Evolutionary conservation across 2,329 filamentous ascomycete genomes (phyloP), one percentile per base, ranked within the genome.

Genomic region (Ophiosphaerella narmari): DNA sequence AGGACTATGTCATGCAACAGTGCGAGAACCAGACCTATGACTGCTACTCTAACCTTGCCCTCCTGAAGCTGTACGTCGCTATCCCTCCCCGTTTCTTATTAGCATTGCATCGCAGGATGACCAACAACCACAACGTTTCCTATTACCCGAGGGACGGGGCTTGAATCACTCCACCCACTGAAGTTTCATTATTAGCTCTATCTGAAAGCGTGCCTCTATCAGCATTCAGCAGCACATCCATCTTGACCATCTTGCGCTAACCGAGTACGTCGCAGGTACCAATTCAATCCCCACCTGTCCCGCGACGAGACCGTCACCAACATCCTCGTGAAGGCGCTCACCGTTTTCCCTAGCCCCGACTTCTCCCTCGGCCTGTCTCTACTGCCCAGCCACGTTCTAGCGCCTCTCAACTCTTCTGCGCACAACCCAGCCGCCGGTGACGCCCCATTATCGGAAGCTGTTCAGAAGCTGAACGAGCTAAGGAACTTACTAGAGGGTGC

Each of bases 301-400:
- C 93, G 94, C 81, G 90, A 96, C 72, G 94, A 99, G 78, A 91
- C 93, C 71, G 91, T 94, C 77, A 97, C 94, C 82, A 97, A 97
- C 84, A 89, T 97, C 79, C 91, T 99, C 75, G 92, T 96, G 82
- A 99, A 97, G 83, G 85, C 92, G 63, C 87, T 99, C 74, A 96
- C 93, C 65, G 90, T 96, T 79, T 99, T 99, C 82, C 94, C 94
- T 59, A 92, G 90, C 16, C 86, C 94, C 38, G 92, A 97, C 77
- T 99, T 97, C 86, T 88, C 87, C 66, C 90, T 97, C 67, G 89
- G 89, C 68, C 87, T 99, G 55, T 90, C 96, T 72, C 90, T 99
- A 60, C 91, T 99, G 70, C 91, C 91, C 58, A 88, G 93, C 39
- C 86, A 92, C 73, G 84, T 89, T 59, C 85, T 91, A 60, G 83